Percentiles rank a stretch among this genome's conserved stretches.
These are phyloP conservation scores for Malassezia yamatoensis DNA, from an alignment of 1,284 basidiomycete genomes.

Conservation along the genomic window DNA sequence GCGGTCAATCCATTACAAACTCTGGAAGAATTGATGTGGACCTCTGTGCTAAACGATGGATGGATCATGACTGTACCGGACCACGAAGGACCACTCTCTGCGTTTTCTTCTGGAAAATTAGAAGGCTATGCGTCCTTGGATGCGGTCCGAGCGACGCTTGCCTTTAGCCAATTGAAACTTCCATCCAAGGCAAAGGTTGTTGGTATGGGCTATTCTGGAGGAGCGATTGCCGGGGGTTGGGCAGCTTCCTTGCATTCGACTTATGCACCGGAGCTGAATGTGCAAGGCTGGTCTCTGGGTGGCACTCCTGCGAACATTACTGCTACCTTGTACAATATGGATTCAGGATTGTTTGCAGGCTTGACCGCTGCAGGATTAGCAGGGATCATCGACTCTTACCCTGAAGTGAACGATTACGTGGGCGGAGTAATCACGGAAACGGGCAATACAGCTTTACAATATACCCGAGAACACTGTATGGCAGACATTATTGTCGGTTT, in stretches of 20 bases:
- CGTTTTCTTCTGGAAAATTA: slow-evolving; percentile 30
- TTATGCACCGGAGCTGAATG: slow-evolving; percentile 34
- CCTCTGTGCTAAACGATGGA: slow-evolving; percentile 19
- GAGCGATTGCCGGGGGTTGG: slow-evolving; percentile 36
- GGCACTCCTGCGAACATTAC: slow-evolving; percentile 34
- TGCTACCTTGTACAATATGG: slow-evolving; percentile 17
- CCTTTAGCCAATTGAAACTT: slow-evolving; percentile 23
- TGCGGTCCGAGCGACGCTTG: slow-evolving; percentile 25
- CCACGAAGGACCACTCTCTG: slow-evolving; percentile 26
- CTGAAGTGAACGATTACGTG: slow-evolving; percentile 29
- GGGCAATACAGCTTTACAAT: slow-evolving; percentile 20
- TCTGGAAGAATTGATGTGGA: slow-evolving; percentile 16
- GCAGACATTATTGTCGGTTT: slow-evolving; percentile 21
- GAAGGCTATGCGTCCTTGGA: slow-evolving; percentile 32
- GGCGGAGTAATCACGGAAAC: slow-evolving; percentile 21
- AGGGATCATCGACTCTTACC: slow-evolving; percentile 25
- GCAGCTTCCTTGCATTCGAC: slow-evolving; percentile 16
- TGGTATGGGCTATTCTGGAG: slow-evolving; percentile 30
- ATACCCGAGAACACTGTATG: slow-evolving; percentile 21
- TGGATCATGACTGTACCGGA: slow-evolving; percentile 38
- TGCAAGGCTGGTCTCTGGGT: slow-evolving; percentile 32
- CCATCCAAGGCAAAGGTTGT: slow-evolving; percentile 18
- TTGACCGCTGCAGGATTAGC: slow-evolving; percentile 33
- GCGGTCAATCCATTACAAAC: slow-evolving; percentile 13
- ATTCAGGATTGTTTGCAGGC: slow-evolving; percentile 23